Percentiles rank a stretch among this genome's conserved stretches.
These are phyloP conservation scores for Cicer bijugum DNA, from an alignment of 306 rosid genomes.

Conservation along the genomic window DNA sequence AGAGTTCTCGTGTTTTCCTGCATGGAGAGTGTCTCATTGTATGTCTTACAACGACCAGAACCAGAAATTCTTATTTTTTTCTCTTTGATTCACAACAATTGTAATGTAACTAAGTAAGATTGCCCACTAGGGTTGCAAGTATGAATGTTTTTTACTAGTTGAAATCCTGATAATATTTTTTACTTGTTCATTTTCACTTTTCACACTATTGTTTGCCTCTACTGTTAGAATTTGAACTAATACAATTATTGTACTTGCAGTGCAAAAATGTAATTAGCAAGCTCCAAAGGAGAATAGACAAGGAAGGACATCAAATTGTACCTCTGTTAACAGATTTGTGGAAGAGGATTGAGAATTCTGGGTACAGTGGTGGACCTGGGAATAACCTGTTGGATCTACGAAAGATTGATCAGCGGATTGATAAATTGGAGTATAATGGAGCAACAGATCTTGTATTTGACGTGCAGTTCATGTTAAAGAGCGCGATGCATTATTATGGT, in stretches of 20 bases:
- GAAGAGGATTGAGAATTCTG: conserved; percentile 85
- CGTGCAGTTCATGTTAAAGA: conserved; percentile 89
- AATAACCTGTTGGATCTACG: conserved; percentile 75
- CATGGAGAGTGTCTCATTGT: conserved; percentile 21
- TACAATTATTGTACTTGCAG: conserved; percentile 56
- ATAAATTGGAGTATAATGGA: conserved; percentile 81
- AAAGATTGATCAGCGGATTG: conserved; percentile 86
- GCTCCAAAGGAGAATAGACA: conserved; percentile 88
- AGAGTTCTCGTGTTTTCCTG: conserved; percentile 5
- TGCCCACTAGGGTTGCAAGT: conserved; percentile 5
- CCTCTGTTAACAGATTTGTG: conserved; percentile 95
- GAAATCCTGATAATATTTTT: conserved; percentile 33
- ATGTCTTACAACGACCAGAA: conserved; percentile 18
- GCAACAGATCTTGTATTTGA: conserved; percentile 84
- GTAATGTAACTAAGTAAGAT: background rate
- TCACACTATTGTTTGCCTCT: conserved; percentile 19
- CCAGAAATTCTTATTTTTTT: conserved; percentile 30
- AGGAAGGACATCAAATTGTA: conserved; percentile 93
- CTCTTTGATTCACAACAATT: conserved; percentile 20
- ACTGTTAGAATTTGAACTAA: conserved; percentile 38
- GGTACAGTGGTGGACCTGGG: conserved; percentile 64
- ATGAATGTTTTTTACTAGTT: background rate
- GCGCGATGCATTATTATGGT: conserved; percentile 83
- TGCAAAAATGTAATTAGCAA: conserved; percentile 95
- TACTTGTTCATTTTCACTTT: conserved; percentile 14